phyloP scores from a whole-genome alignment of 2,329 filamentous ascomycete genomes.

The Aspergillus sp. region DNA sequence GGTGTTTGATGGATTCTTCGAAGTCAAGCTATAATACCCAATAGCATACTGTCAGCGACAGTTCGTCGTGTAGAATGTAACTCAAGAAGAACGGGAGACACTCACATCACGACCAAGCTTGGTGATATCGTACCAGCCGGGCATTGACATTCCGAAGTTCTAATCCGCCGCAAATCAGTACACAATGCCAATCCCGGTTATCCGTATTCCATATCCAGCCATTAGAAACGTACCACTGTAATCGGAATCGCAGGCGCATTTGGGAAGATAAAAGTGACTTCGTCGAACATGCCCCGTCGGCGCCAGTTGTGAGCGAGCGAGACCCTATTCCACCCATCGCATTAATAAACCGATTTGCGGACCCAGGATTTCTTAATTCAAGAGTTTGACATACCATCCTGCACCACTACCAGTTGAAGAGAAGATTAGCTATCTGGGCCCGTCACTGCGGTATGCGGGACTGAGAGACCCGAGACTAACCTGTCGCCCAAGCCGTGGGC shows the following conservation, averaged over 20 bases:
- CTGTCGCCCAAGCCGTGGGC: constrained; percentile 90
- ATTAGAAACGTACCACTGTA: constrained; percentile 59
- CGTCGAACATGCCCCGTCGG: constrained; percentile 72
- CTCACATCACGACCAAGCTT: constrained; percentile 45
- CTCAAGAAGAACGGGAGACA: not conserved
- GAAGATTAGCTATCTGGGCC: constrained; percentile 8
- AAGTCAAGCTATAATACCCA: constrained; percentile 30
- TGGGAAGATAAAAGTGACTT: constrained; percentile 92
- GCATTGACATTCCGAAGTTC: constrained; percentile 78
- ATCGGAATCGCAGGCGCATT: constrained; percentile 86
- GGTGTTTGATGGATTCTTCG: constrained; percentile 40
- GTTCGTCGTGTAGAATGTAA: not conserved
- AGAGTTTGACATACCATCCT: constrained; percentile 41
- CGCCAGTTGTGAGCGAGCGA: constrained; percentile 86
- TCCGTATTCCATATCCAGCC: not conserved
- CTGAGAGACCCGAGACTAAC: constrained; percentile 43
- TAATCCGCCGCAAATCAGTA: constrained; percentile 31
- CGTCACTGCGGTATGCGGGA: not conserved
- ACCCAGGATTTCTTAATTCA: not conserved
- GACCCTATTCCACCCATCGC: constrained; percentile 48
- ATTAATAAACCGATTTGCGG: not conserved
- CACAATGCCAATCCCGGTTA: not conserved
- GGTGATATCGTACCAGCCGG: constrained; percentile 60
- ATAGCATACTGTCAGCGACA: not conserved
- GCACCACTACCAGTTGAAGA: constrained; percentile 41